phyloP scores from a whole-genome alignment of 1,284 basidiomycete species.

The Phlebopus sp. region DNA sequence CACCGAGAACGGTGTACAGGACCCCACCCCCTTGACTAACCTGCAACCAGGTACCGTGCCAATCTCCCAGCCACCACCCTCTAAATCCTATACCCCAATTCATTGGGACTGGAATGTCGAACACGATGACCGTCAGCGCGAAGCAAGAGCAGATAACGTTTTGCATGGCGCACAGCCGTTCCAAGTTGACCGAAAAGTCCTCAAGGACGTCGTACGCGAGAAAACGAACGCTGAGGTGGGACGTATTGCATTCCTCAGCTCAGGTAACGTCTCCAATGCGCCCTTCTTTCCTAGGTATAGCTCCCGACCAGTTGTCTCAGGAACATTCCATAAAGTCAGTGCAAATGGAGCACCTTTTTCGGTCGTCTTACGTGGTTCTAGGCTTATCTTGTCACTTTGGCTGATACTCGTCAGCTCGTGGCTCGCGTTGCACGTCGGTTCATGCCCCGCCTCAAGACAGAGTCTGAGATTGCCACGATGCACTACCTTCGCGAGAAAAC shows the following conservation, averaged over 20 bases:
- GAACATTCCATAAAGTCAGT: slow-evolving; percentile 73
- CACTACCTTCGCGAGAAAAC: slow-evolving; percentile 68
- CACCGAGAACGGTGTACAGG: slow-evolving; percentile 1
- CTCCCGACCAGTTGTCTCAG: slow-evolving; percentile 33
- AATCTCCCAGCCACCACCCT: slow-evolving; percentile 10
- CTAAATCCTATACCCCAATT: slow-evolving; percentile 21
- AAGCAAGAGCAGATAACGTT: slow-evolving; percentile 57
- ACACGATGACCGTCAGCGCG: slow-evolving; percentile 59
- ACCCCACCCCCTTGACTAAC: neutral
- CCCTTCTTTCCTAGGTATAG: slow-evolving; percentile 5
- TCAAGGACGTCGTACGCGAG: slow-evolving; percentile 73
- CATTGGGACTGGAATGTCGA: slow-evolving; percentile 69
- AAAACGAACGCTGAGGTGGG: slow-evolving; percentile 63
- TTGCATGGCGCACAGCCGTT: slow-evolving; percentile 61
- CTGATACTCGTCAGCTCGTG: slow-evolving; percentile 58
- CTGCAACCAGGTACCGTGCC: slow-evolving; percentile 22
- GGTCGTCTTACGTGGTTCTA: slow-evolving; percentile 25
- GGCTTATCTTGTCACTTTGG: slow-evolving; percentile 75
- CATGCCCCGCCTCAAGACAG: slow-evolving; percentile 79
- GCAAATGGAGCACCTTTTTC: neutral
- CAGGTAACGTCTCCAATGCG: slow-evolving; percentile 53
- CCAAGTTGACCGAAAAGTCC: slow-evolving; percentile 64
- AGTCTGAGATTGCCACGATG: slow-evolving; percentile 81
- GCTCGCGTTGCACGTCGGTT: slow-evolving; percentile 77
- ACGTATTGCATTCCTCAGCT: slow-evolving; percentile 67